A percentile compares a stretch with the other conserved stretches of the same genome.
Evolutionary conservation across 345 rosid species (phyloP).

Genomic region (Syzygium aromaticum): DNA sequence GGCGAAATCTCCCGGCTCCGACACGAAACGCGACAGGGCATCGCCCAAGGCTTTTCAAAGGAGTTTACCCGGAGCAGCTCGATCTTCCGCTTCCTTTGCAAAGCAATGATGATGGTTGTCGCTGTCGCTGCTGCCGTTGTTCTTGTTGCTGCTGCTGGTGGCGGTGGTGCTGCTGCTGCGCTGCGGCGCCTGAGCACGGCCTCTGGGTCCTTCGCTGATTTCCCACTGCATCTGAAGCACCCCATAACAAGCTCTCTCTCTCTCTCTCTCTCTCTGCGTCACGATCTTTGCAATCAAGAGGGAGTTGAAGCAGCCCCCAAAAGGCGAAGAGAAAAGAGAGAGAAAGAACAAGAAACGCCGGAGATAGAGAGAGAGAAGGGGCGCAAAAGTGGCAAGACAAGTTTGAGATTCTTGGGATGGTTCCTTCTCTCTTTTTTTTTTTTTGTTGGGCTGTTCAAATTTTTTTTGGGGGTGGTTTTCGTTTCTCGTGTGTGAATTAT

Average conservation of each 20-base stretch:
- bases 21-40: not conserved
- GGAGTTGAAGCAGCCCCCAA: not conserved
- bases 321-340: not conserved
- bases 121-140: not conserved
- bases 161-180: not conserved
- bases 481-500: not conserved
- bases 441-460: too few relatives aligned
- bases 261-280: not conserved
- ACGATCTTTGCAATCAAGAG: not conserved
- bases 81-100: conserved; percentile 25
- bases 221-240: conserved; percentile 45
- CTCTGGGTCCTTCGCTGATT: conserved; percentile 31
- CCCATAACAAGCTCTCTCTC: conserved; percentile 30
- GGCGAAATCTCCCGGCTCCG: not conserved
- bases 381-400: not conserved
- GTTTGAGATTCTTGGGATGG: not conserved
- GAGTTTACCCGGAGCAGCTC: not conserved
- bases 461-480: too few relatives aligned
- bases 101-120: conserved; percentile 35
- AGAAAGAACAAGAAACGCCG: not conserved
- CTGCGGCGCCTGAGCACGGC: not conserved
- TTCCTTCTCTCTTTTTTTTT: not conserved
- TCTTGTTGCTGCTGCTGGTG: not conserved
- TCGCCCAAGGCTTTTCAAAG: not conserved
- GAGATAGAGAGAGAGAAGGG: not conserved